phyloP scores from a whole-genome alignment of 2,329 filamentous ascomycete species.

The Polychaeton citri region DNA sequence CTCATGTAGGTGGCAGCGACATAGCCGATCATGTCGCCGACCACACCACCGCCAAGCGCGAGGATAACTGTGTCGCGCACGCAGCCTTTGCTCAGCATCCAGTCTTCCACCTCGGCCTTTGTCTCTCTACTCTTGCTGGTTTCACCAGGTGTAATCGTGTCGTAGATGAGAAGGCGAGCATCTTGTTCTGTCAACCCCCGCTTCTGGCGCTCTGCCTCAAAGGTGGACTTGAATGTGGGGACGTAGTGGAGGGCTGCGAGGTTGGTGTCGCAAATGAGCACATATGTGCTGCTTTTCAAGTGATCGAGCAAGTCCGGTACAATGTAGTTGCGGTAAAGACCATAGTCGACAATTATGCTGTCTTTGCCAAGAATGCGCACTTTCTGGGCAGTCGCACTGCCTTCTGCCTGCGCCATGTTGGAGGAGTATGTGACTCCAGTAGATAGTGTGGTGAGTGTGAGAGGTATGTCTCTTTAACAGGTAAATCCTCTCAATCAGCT shows the following conservation, averaged over 20 bases:
- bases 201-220: constrained; percentile 32
- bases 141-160: constrained; percentile 80
- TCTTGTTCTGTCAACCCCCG: constrained; percentile 27
- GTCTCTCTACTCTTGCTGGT: constrained; percentile 86
- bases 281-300: constrained; percentile 76
- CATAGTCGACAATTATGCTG: constrained; percentile 83
- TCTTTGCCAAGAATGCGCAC: constrained; percentile 81
- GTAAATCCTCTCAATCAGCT: too few species aligned
- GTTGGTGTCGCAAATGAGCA: constrained; percentile 94
- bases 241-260: constrained; percentile 62
- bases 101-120: constrained; percentile 93
- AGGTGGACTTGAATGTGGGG: constrained; percentile 57
- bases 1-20: constrained; percentile 98
- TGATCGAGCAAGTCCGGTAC: constrained; percentile 66
- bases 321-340: constrained; percentile 74
- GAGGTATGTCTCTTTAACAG: too few species aligned
- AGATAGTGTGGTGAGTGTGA: too few species aligned
- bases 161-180: constrained; percentile 70
- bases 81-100: constrained; percentile 86
- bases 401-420: constrained; percentile 6
- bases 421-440: too few species aligned
- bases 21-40: constrained; percentile 96
- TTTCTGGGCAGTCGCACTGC: constrained; percentile 31
- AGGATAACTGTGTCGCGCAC: constrained; percentile 91
- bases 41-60: constrained; percentile 87